Evolutionary conservation across 2,329 filamentous ascomycete species (phyloP).

Genomic region (Claviceps digitariae): DNA sequence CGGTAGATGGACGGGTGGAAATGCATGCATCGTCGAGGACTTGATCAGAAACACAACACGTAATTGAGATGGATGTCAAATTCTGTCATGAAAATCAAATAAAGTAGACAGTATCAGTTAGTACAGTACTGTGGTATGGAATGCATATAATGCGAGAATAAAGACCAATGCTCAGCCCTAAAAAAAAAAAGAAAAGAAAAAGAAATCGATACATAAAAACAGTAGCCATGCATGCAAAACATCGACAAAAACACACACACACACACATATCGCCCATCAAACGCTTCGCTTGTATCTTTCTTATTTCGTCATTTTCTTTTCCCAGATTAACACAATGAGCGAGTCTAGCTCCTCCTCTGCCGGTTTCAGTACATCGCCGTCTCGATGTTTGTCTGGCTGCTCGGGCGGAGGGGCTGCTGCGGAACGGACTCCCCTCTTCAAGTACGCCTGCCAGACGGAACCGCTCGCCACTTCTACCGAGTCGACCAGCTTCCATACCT

Average conservation of each 20-base stretch:
- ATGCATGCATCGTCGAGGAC: not conserved
- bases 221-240: too few species aligned
- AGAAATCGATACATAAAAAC: not conserved
- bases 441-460: slow-evolving; percentile 33
- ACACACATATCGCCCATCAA: not conserved
- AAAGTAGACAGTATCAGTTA: not conserved
- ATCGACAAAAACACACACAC: not conserved
- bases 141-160: not conserved
- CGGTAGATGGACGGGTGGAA: too few species aligned
- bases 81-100: too few species aligned
- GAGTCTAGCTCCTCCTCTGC: slow-evolving; percentile 21
- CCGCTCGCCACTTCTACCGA: slow-evolving; percentile 20
- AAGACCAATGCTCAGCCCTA: not conserved
- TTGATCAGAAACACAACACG: too few species aligned
- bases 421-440: slow-evolving; percentile 18
- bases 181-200: not conserved
- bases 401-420: slow-evolving; percentile 7
- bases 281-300: not conserved
- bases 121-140: not conserved
- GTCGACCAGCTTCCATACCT: slow-evolving; percentile 29
- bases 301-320: slow-evolving; percentile 8
- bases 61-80: too few species aligned
- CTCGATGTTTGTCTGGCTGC: slow-evolving; percentile 9
- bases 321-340: slow-evolving; percentile 28
- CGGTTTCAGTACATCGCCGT: not conserved